Conservation (phyloP, 345 rosid genomes). For the Pistacia atlantica region DNA sequence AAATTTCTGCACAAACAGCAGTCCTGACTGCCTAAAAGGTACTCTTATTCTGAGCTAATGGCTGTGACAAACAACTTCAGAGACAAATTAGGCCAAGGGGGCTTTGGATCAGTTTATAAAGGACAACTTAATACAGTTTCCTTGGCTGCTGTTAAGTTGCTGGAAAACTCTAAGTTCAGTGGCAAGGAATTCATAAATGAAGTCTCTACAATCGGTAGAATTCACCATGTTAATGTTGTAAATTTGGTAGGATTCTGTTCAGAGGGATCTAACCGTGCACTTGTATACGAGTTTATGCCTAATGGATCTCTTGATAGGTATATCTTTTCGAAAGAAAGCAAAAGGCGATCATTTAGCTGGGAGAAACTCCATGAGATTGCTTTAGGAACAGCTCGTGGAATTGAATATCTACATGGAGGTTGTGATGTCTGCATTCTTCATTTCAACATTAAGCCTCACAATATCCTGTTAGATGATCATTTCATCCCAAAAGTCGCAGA, state of each 20-base stretch:
- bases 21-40: neutral
- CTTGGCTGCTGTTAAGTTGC: constrained; percentile 5
- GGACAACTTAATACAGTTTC: neutral
- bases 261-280: too few relatives aligned
- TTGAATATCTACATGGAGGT: constrained; percentile 29
- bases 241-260: too few relatives aligned
- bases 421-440: constrained; percentile 29
- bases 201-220: too few relatives aligned
- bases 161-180: neutral
- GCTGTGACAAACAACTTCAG: neutral
- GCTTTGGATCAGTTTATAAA: neutral
- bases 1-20: neutral
- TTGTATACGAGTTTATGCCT: too few relatives aligned
- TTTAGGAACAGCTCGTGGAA: constrained; percentile 27
- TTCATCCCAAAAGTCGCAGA: constrained; percentile 1
- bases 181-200: too few relatives aligned
- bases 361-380: too few relatives aligned
- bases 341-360: too few relatives aligned
- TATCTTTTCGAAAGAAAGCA: too few relatives aligned
- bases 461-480: constrained; percentile 7
- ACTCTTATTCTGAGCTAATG: neutral
- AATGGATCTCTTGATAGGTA: too few relatives aligned
- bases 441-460: constrained; percentile 25
- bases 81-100: constrained; percentile 15
- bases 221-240: too few relatives aligned